Conservation (phyloP, 345 rosid species). For the Murraya paniculata region DNA sequence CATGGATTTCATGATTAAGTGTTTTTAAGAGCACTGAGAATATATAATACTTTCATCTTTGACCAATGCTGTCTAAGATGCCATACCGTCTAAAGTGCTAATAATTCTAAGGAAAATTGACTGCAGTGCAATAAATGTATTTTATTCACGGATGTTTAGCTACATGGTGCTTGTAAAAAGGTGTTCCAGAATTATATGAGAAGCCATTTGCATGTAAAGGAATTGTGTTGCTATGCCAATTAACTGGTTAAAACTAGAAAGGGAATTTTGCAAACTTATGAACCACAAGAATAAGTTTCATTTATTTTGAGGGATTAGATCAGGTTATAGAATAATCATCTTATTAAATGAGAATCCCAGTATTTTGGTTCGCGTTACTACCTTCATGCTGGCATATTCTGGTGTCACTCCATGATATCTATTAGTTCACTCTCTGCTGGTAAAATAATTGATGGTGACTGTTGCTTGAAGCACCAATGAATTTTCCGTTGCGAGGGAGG, state of each 20-base stretch:
- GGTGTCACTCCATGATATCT: neutral
- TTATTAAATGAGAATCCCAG: neutral
- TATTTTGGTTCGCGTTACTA: neutral
- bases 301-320: neutral
- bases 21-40: neutral
- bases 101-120: neutral
- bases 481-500: neutral
- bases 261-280: neutral
- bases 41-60: neutral
- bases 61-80: neutral
- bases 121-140: neutral
- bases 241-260: neutral
- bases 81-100: neutral
- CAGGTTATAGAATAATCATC: neutral
- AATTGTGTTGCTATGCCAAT: neutral
- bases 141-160: neutral
- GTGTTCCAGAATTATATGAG: neutral
- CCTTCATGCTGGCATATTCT: neutral
- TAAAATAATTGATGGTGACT: neutral
- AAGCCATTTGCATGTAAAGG: neutral
- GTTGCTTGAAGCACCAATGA: neutral
- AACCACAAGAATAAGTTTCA: neutral
- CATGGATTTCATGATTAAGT: slow-evolving; percentile 1
- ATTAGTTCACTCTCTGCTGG: neutral
- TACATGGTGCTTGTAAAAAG: neutral